Percentiles rank a stretch among this genome's conserved stretches.
These are phyloP conservation scores for Sequoia sempervirens DNA, from an alignment of 75 land plant species.

Conservation along the genomic window DNA sequence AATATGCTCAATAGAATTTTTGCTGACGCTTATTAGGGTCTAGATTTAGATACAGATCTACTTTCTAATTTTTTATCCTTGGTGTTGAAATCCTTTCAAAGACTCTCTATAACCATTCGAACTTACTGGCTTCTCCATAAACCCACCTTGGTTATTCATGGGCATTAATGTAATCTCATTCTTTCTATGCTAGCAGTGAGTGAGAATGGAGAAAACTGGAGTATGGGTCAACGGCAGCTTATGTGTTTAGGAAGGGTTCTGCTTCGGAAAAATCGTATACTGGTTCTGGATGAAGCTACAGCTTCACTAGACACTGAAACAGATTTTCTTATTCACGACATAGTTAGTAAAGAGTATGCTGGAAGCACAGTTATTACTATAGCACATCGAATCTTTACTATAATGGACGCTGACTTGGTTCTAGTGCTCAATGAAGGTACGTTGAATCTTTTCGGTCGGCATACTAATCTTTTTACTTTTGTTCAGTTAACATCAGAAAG, in stretches of 20 bases:
- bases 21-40: not conserved
- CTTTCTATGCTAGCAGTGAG: conserved; percentile 23
- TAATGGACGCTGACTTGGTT: conserved; percentile 40
- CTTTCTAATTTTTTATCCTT: not conserved
- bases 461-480: not conserved
- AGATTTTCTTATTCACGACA: conserved; percentile 29
- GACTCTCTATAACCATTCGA: not conserved
- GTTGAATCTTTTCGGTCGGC: not conserved
- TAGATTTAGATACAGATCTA: not conserved
- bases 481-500: not conserved
- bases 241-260: conserved; percentile 41
- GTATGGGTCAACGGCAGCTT: conserved; percentile 44
- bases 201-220: conserved; percentile 61
- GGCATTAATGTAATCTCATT: not conserved
- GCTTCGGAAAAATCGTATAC: conserved; percentile 20
- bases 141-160: not conserved
- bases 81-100: not conserved
- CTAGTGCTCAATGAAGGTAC: conserved; percentile 38
- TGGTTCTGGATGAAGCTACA: conserved; percentile 45
- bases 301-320: conserved; percentile 33
- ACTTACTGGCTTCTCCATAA: not conserved
- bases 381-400: conserved; percentile 50
- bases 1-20: not conserved
- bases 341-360: conserved; percentile 20
- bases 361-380: conserved; percentile 50